phyloP scores from a whole-genome alignment of 164 flowering plant genomes.

The Houttuynia cordata region DNA sequence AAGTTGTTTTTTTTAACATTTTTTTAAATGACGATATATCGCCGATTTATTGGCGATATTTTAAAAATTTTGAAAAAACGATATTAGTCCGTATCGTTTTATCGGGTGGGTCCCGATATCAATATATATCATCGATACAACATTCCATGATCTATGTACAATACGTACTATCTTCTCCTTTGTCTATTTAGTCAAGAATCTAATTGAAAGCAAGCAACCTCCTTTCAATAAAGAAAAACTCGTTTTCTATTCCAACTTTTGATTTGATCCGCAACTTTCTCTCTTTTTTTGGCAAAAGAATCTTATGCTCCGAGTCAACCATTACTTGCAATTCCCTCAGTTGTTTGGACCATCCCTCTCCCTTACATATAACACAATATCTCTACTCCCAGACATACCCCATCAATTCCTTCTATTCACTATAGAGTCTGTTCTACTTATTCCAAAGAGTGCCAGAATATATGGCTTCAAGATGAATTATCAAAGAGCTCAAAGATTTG shows the following conservation, averaged over 20 bases:
- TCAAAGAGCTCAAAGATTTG: conserved; percentile 60
- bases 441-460: neutral
- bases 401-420: neutral
- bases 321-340: neutral
- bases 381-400: neutral
- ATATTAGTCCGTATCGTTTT: too few species aligned
- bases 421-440: neutral
- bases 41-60: too few species aligned
- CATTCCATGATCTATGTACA: too few species aligned
- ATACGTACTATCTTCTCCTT: too few species aligned
- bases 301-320: conserved; percentile 20
- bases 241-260: neutral
- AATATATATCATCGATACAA: too few species aligned
- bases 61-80: too few species aligned
- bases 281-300: conserved; percentile 12
- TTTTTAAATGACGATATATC: too few species aligned
- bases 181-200: too few species aligned
- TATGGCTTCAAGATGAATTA: conserved; percentile 61
- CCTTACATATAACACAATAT: conserved; percentile 11
- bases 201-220: too few species aligned
- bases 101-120: too few species aligned
- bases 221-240: neutral
- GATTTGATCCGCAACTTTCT: conserved; percentile 11
- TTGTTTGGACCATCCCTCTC: conserved; percentile 11
- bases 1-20: too few species aligned